A percentile compares a stretch with the other conserved stretches of the same genome.
These are phyloP conservation scores for Pythium aphanidermatum DNA, from an alignment of 352 stramenopile genomes.

Conservation along the genomic window DNA sequence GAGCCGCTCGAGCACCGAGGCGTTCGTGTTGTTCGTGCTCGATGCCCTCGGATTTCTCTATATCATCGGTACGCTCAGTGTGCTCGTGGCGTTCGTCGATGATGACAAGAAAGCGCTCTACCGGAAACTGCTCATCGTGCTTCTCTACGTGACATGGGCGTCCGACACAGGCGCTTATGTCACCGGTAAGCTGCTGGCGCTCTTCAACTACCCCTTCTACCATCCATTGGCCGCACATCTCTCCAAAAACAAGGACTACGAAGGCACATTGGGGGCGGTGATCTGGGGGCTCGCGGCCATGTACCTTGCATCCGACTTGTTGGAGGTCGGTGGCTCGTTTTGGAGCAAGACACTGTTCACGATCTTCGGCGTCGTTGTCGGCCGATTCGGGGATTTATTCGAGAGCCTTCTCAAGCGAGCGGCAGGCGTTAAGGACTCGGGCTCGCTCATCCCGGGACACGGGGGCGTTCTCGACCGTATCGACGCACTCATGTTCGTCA, in stretches of 20 bases:
- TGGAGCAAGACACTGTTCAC: conserved; percentile 78
- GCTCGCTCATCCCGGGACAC: conserved; percentile 92
- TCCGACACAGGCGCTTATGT: conserved; percentile 94
- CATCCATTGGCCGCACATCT: conserved; percentile 81
- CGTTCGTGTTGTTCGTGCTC: conserved; percentile 40
- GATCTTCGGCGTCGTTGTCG: conserved; percentile 89
- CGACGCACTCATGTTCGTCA: conserved; percentile 92
- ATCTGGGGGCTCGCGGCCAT: conserved; percentile 82
- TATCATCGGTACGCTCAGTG: conserved; percentile 46
- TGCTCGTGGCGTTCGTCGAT: conserved; percentile 56
- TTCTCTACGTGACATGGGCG: conserved; percentile 68
- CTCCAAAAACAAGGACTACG: conserved; percentile 95
- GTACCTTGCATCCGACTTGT: conserved; percentile 53
- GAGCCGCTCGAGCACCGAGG: conserved; percentile 18
- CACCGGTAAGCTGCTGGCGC: conserved; percentile 80
- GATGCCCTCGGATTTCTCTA: conserved; percentile 55
- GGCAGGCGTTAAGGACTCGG: conserved; percentile 93
- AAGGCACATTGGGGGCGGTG: conserved; percentile 88
- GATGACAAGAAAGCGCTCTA: conserved; percentile 44
- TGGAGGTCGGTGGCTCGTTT: conserved; percentile 62
- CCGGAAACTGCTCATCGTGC: conserved; percentile 53
- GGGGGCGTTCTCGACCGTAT: conserved; percentile 93
- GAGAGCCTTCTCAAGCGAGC: conserved; percentile 95
- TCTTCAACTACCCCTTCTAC: conserved; percentile 79
- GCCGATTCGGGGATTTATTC: conserved; percentile 92